A percentile compares a stretch with the other conserved stretches of the same genome.
These are phyloP conservation scores for Didymella pomorum DNA, from an alignment of 2,329 filamentous ascomycete species.

Conservation along the genomic window DNA sequence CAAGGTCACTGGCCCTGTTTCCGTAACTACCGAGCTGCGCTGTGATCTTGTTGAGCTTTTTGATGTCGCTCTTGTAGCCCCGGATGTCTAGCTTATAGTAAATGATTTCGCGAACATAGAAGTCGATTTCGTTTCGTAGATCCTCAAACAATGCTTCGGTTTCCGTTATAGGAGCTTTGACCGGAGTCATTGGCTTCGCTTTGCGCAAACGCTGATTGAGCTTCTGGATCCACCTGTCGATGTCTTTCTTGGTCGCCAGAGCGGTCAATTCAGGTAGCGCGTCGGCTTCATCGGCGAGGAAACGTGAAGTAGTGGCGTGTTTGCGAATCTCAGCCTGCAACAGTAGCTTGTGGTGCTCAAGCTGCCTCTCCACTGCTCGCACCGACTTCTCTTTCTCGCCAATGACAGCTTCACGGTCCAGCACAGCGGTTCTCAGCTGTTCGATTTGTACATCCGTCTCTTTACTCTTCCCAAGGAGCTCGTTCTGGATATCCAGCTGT, in stretches of 20 bases:
- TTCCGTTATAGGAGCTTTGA: slow-evolving; percentile 9
- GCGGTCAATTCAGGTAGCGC: slow-evolving; percentile 40
- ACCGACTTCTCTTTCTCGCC: slow-evolving; percentile 44
- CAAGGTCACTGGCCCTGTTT: slow-evolving; percentile 35
- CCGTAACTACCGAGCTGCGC: slow-evolving; percentile 35
- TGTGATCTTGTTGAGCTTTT: slow-evolving; percentile 43
- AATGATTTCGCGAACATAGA: slow-evolving; percentile 58
- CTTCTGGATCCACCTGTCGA: slow-evolving; percentile 47
- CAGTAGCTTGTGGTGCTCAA: slow-evolving; percentile 52
- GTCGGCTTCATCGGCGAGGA: slow-evolving; percentile 31
- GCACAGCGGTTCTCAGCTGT: slow-evolving; percentile 39
- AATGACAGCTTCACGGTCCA: slow-evolving; percentile 44
- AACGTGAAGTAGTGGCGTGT: slow-evolving; percentile 43
- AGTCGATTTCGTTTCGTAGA: slow-evolving; percentile 52
- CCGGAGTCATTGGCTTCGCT: slow-evolving; percentile 24
- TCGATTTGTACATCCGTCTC: slow-evolving; percentile 40
- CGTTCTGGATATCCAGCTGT: slow-evolving; percentile 41
- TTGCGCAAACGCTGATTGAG: slow-evolving; percentile 46
- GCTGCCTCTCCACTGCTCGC: slow-evolving; percentile 43
- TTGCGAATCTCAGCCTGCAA: slow-evolving; percentile 53
- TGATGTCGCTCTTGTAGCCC: slow-evolving; percentile 55
- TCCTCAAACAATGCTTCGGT: slow-evolving; percentile 32
- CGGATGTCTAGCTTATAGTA: slow-evolving; percentile 59
- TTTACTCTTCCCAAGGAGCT: slow-evolving; percentile 39
- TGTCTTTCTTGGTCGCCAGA: slow-evolving; percentile 43